Base-by-base conservation (phyloP, 306 rosid genomes). In the Vigna angularis region DNA sequence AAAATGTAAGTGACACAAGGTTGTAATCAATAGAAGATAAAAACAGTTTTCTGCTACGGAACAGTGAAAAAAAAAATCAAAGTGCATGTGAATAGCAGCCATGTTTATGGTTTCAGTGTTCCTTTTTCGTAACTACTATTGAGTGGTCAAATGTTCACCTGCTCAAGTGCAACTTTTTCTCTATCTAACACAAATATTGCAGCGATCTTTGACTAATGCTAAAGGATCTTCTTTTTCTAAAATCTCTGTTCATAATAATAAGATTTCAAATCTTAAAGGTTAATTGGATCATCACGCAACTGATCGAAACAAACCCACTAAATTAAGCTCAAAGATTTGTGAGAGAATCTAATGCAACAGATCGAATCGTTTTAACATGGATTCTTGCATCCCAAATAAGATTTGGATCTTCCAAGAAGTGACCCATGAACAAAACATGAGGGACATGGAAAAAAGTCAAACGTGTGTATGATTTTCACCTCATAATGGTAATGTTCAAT, bases 81-180 rank as follows among this genome's bases (percentile, higher is more conserved):
- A 40, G 66, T 63, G 77, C 82, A 76, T 72, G 82, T 80, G 82
- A 77, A 56, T 72, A 57, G 76, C 42, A 26, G 57, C 51, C 9
- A 8, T 13, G 48, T 14, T 28, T 10, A 55, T 44, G 50, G 47
- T 65, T 65, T 65, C 70, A 47, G 38, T 66, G 32, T 17, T 18
- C 26, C 74, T 47, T 55, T 70, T 70, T 18, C 22, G 36, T 18
- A 9, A 72, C 22, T 63, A 50, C 52, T 36, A 59, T 65, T 69
- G 30, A 12, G 9, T 45, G 34, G 78, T 63, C 80, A 74, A 71
- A 44, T 71, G 64, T 65, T 70, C 53, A 55, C 57, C 82, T 53
- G 22, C 69, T 55, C 32, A 76, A 6, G 50, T 57, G 5, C 76
- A 76, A 9, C 26, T 45, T 56, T 84, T 76, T 66, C 77, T 76